Conservation (phyloP, 768 basidiomycete genomes). For the Lentinula sp. region DNA sequence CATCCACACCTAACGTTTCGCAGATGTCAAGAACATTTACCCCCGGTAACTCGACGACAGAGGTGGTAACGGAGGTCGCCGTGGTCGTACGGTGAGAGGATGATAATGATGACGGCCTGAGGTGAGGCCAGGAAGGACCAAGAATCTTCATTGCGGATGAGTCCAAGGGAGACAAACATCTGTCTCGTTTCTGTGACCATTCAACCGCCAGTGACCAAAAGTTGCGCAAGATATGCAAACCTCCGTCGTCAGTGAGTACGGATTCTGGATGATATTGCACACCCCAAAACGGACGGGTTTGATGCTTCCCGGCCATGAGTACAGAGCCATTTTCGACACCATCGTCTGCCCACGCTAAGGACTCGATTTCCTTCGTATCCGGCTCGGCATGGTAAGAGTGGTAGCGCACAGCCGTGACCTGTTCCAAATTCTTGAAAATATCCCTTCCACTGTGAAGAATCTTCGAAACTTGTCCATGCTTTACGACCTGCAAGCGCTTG, state of each 20-base stretch:
- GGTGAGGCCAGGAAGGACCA: constrained; percentile 55
- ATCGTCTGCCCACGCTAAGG: constrained; percentile 71
- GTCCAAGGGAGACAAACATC: constrained; percentile 37
- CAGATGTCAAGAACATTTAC: constrained; percentile 42
- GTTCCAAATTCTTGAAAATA: constrained; percentile 52
- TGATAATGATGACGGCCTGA: constrained; percentile 14
- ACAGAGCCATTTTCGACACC: constrained; percentile 59
- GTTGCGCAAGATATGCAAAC: constrained; percentile 60
- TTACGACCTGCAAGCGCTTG: constrained; percentile 59
- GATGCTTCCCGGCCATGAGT: constrained; percentile 71
- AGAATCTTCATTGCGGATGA: constrained; percentile 26
- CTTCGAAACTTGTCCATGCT: constrained; percentile 69
- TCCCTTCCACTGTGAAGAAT: constrained; percentile 54
- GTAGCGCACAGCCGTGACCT: constrained; percentile 64
- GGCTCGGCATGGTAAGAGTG: constrained; percentile 71
- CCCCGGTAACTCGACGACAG: constrained; percentile 14
- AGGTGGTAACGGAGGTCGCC: constrained; percentile 2
- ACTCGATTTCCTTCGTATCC: constrained; percentile 44
- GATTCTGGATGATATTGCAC: constrained; percentile 92
- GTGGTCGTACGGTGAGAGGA: constrained; percentile 16
- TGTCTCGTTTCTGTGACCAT: constrained; percentile 41
- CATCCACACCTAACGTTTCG: constrained; percentile 53
- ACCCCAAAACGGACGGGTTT: constrained; percentile 68
- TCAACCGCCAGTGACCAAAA: constrained; percentile 65
- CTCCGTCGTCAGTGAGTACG: constrained; percentile 63